Evolutionary conservation across 257 asterid species (phyloP).

Genomic region (Capsicum rhomboideum): DNA sequence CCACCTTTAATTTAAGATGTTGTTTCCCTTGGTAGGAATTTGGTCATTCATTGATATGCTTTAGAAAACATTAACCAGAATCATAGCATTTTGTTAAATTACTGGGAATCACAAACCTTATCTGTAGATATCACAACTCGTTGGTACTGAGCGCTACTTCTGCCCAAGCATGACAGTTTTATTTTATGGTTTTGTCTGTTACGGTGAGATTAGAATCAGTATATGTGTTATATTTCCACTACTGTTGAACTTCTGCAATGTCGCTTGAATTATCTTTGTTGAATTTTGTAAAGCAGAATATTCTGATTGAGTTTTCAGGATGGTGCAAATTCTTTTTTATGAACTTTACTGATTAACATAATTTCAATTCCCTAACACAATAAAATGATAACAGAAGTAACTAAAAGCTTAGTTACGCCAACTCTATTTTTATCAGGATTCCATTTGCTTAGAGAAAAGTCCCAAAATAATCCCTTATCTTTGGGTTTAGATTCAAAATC

Average conservation of each 20-base stretch:
- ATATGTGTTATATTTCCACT: background rate
- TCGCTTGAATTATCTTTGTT: background rate
- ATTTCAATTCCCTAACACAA: background rate
- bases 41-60: background rate
- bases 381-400: background rate
- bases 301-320: background rate
- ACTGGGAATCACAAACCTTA: background rate
- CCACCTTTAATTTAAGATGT: background rate
- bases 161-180: background rate
- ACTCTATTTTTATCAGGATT: too few species aligned
- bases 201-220: background rate
- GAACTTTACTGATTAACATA: background rate
- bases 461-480: too few species aligned
- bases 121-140: background rate
- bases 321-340: background rate
- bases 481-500: too few species aligned
- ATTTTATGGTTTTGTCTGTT: background rate
- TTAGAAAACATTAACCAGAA: background rate
- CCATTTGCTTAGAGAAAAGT: too few species aligned
- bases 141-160: background rate
- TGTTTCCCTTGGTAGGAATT: background rate
- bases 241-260: background rate
- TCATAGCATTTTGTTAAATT: background rate
- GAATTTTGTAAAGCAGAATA: background rate
- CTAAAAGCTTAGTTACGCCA: too few species aligned